Evolutionary conservation across 768 basidiomycete species (phyloP).

Genomic region (Podaxis sp.): DNA sequence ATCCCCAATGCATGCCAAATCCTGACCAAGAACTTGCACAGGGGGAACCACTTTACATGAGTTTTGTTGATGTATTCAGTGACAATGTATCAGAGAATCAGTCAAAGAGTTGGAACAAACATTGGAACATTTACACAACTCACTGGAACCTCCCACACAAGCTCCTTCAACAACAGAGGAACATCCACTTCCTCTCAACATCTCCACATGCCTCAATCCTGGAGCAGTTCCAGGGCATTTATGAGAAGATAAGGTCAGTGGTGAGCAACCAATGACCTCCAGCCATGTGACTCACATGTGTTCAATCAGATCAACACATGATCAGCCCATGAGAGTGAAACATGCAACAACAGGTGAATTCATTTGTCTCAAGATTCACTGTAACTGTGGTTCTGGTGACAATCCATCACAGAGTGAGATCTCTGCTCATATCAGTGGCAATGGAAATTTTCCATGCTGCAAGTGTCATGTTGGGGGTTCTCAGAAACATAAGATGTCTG

Average conservation of each 20-base stretch:
- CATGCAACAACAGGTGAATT: slow-evolving; percentile 25
- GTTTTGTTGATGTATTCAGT: slow-evolving; percentile 32
- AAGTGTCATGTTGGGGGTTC: slow-evolving; percentile 39
- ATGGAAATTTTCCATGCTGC: slow-evolving; percentile 40
- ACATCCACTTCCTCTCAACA: slow-evolving; percentile 38
- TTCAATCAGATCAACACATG: slow-evolving; percentile 29
- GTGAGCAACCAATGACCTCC: background rate
- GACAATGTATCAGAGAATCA: slow-evolving; percentile 47
- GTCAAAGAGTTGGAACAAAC: slow-evolving; percentile 47
- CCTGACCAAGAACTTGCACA: slow-evolving; percentile 29
- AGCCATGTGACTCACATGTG: background rate
- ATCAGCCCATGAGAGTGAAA: slow-evolving; percentile 29
- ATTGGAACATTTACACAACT: slow-evolving; percentile 39
- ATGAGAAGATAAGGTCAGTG: slow-evolving; percentile 32
- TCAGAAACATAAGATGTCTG: slow-evolving; percentile 28
- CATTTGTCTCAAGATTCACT: slow-evolving; percentile 26
- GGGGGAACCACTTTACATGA: slow-evolving; percentile 31
- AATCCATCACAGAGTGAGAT: slow-evolving; percentile 41
- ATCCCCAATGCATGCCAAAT: slow-evolving; percentile 32
- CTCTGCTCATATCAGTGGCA: slow-evolving; percentile 38
- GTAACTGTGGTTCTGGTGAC: slow-evolving; percentile 32
- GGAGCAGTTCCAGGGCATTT: slow-evolving; percentile 38
- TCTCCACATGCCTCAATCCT: slow-evolving; percentile 34
- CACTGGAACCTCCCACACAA: slow-evolving; percentile 35
- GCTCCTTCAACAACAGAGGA: slow-evolving; percentile 35